Conservation (phyloP, 1,139 yeast species). For the Lipomyces yarrowii region DNA sequence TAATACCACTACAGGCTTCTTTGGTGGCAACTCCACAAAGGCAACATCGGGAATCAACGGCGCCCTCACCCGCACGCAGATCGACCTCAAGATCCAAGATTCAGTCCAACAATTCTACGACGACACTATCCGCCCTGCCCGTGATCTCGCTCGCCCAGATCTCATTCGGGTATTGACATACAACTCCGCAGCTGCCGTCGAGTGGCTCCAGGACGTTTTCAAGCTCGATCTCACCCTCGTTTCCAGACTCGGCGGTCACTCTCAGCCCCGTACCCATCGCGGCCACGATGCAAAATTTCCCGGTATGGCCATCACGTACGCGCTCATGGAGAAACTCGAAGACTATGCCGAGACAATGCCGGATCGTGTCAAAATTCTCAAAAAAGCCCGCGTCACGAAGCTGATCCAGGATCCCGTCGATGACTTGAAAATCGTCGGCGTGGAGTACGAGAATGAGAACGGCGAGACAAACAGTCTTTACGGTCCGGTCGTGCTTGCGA, state of each 20-base stretch:
- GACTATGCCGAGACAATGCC: slow-evolving; percentile 54
- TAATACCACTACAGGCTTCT: slow-evolving; percentile 42
- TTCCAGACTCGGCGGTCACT: slow-evolving; percentile 71
- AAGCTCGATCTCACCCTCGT: slow-evolving; percentile 64
- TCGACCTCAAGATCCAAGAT: slow-evolving; percentile 54
- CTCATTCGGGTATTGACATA: slow-evolving; percentile 56
- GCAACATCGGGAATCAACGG: slow-evolving; percentile 87
- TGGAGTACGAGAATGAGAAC: slow-evolving; percentile 48
- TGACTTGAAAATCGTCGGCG: slow-evolving; percentile 49
- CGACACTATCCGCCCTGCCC: slow-evolving; percentile 70
- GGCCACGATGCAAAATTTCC: slow-evolving; percentile 68
- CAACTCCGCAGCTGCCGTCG: slow-evolving; percentile 55
- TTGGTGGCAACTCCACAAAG: slow-evolving; percentile 79
- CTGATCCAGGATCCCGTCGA: slow-evolving; percentile 46
- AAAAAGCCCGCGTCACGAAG: slow-evolving; percentile 54
- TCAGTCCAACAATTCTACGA: slow-evolving; percentile 59
- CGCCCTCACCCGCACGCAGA: slow-evolving; percentile 65
- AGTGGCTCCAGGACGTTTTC: slow-evolving; percentile 70
- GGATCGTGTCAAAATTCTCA: slow-evolving; percentile 53
- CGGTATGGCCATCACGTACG: slow-evolving; percentile 75
- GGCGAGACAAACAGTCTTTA: slow-evolving; percentile 38
- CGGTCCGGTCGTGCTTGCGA: slow-evolving; percentile 71
- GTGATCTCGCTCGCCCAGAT: slow-evolving; percentile 59
- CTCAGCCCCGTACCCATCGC: slow-evolving; percentile 73
- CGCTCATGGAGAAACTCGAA: slow-evolving; percentile 59